These are phyloP conservation scores for Epichloe scottii DNA, from an alignment of 2,329 filamentous ascomycete species.

Conservation along the genomic window DNA sequence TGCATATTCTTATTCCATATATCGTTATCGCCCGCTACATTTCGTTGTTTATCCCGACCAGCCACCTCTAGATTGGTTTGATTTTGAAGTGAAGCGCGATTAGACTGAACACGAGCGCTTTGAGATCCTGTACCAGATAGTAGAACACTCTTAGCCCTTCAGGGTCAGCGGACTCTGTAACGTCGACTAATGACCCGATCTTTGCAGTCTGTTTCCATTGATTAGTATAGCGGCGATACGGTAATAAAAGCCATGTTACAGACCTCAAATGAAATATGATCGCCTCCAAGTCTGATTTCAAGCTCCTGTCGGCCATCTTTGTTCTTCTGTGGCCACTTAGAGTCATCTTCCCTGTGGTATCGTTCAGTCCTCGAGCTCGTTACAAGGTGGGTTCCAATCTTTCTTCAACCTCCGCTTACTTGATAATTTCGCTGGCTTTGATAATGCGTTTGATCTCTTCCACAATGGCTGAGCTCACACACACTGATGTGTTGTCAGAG, in stretches of 20 bases:
- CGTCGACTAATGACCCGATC: conserved; percentile 92
- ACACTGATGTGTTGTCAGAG: conserved; percentile 50
- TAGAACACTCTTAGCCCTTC: conserved; percentile 96
- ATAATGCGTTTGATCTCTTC: conserved; percentile 96
- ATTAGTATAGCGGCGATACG: background rate
- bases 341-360: conserved; percentile 73
- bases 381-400: background rate
- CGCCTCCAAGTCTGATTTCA: conserved; percentile 84
- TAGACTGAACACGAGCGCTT: conserved; percentile 89
- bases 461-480: conserved; percentile 79
- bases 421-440: conserved; percentile 93
- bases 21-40: too few species aligned
- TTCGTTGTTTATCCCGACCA: background rate
- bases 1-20: too few species aligned
- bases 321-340: conserved; percentile 98
- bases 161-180: conserved; percentile 89
- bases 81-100: conserved; percentile 98
- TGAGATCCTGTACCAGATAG: conserved; percentile 94
- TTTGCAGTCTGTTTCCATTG: conserved; percentile 70
- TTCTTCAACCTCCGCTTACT: conserved; percentile 41
- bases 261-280: conserved; percentile 97
- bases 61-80: conserved; percentile 49
- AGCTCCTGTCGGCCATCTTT: conserved; percentile 96
- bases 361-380: background rate
- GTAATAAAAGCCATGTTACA: conserved; percentile 11